phyloP scores from a whole-genome alignment of 192 early-diverging fungal genomes.

The Mortierella alpina region DNA sequence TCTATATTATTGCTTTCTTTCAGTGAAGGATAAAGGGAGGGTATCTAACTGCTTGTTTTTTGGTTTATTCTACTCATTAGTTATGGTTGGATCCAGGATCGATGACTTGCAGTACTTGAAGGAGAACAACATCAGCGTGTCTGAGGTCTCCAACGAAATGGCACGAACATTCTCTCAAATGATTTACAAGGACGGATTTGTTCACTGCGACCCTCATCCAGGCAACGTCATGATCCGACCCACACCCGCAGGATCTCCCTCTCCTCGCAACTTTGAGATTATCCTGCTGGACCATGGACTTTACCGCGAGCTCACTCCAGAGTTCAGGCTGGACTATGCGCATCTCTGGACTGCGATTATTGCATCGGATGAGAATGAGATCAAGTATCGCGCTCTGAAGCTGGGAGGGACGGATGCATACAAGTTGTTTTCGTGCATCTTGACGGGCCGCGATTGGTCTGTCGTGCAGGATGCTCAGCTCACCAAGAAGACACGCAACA shows the following conservation, averaged over 20 bases:
- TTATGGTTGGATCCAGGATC: slow-evolving; percentile 66
- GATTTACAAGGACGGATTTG: slow-evolving; percentile 87
- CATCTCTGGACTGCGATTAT: slow-evolving; percentile 90
- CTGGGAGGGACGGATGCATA: slow-evolving; percentile 81
- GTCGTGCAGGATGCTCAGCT: slow-evolving; percentile 79
- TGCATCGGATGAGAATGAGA: slow-evolving; percentile 77
- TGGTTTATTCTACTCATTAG: slow-evolving; percentile 55
- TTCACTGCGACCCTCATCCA: slow-evolving; percentile 96
- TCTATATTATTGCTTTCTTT: not conserved
- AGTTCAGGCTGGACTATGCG: slow-evolving; percentile 86
- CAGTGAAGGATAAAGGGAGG: too few relatives aligned
- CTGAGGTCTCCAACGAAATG: slow-evolving; percentile 80
- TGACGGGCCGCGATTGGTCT: slow-evolving; percentile 79
- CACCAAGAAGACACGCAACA: slow-evolving; percentile 42
- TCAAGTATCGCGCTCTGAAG: slow-evolving; percentile 71
- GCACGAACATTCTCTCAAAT: slow-evolving; percentile 86
- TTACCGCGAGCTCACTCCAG: slow-evolving; percentile 78
- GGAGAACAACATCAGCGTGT: slow-evolving; percentile 77
- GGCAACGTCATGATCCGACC: slow-evolving; percentile 87
- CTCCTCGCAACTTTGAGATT: slow-evolving; percentile 85
- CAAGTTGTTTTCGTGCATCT: slow-evolving; percentile 85
- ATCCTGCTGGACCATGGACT: slow-evolving; percentile 91
- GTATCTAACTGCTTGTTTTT: not conserved
- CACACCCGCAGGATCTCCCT: slow-evolving; percentile 48
- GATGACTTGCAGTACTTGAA: slow-evolving; percentile 80